These are phyloP conservation scores for Starmerella vaccinii DNA, from an alignment of 805 yeast species.

Conservation along the genomic window DNA sequence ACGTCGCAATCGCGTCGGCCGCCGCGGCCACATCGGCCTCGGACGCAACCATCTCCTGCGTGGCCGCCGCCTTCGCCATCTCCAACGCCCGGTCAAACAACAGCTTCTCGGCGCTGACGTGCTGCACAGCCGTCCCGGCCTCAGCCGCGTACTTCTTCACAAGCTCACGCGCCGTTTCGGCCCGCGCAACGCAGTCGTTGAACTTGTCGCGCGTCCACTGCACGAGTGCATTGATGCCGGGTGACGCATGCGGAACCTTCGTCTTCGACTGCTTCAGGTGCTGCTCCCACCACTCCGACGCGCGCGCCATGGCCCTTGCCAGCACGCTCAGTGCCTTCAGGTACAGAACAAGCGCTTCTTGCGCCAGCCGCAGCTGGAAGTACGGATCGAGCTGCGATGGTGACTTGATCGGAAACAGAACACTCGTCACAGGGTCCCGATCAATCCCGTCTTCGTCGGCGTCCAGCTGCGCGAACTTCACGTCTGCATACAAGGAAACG, in stretches of 20 bases:
- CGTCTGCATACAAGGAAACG: slow-evolving; percentile 77
- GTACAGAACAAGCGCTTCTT: slow-evolving; percentile 78
- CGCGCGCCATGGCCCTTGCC: slow-evolving; percentile 76
- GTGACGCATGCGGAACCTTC: slow-evolving; percentile 10
- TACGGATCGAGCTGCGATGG: slow-evolving; percentile 15
- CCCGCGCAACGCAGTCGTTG: slow-evolving; percentile 80
- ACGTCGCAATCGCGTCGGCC: slow-evolving; percentile 27
- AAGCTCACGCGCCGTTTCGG: slow-evolving; percentile 59
- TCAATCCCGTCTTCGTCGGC: slow-evolving; percentile 39
- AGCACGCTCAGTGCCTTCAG: slow-evolving; percentile 72
- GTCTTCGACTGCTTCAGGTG: neutral
- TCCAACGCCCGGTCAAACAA: slow-evolving; percentile 90
- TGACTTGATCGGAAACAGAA: slow-evolving; percentile 3
- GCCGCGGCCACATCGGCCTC: slow-evolving; percentile 37
- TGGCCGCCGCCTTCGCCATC: slow-evolving; percentile 84
- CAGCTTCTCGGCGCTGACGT: slow-evolving; percentile 61
- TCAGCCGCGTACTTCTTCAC: slow-evolving; percentile 26
- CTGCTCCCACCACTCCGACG: slow-evolving; percentile 82
- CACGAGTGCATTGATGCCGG: slow-evolving; percentile 40
- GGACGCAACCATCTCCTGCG: slow-evolving; percentile 62
- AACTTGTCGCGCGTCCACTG: slow-evolving; percentile 88
- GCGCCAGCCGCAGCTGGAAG: slow-evolving; percentile 36
- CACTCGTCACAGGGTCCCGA: neutral
- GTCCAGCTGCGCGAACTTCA: slow-evolving; percentile 66
- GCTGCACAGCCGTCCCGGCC: slow-evolving; percentile 13